phyloP scores from a whole-genome alignment of 2,329 filamentous ascomycete species.

The Diaporthe nobilis region DNA sequence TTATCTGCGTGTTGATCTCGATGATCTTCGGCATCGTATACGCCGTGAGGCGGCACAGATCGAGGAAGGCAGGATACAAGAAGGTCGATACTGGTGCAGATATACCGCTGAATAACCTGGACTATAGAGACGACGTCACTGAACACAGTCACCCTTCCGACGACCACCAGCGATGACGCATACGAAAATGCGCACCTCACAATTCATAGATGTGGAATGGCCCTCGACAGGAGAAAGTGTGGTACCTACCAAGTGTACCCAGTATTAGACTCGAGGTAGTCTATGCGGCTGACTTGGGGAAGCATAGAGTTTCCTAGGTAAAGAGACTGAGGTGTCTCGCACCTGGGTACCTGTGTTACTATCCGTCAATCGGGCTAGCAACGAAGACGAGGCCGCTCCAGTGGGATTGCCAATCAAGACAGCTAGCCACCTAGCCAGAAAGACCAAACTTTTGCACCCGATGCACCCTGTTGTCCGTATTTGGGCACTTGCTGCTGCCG shows the following conservation, averaged over 20 bases:
- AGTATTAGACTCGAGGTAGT: not conserved
- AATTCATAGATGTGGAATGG: not conserved
- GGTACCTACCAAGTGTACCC: not conserved
- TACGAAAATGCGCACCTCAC: not conserved
- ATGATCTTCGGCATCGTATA: conserved; percentile 23
- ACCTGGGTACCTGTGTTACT: not conserved
- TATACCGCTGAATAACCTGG: conserved; percentile 32
- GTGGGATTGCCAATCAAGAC: no score
- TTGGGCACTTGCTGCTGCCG: no score
- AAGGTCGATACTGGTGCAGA: conserved; percentile 26
- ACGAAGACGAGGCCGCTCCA: no score
- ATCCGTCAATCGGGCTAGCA: not conserved
- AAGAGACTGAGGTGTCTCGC: no score
- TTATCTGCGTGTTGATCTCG: conserved; percentile 39
- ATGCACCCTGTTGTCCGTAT: no score
- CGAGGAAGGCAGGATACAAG: conserved; percentile 41
- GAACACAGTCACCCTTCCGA: not conserved
- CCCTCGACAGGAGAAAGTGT: no score
- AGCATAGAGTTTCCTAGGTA: no score
- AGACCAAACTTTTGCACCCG: no score
- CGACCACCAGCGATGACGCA: not conserved
- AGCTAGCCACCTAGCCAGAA: no score
- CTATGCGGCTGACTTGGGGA: no score
- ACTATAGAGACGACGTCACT: conserved; percentile 5
- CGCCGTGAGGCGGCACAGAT: not conserved